Evolutionary conservation across 148 eudicot genomes (phyloP).

Genomic region (Camellia granthamiana): DNA sequence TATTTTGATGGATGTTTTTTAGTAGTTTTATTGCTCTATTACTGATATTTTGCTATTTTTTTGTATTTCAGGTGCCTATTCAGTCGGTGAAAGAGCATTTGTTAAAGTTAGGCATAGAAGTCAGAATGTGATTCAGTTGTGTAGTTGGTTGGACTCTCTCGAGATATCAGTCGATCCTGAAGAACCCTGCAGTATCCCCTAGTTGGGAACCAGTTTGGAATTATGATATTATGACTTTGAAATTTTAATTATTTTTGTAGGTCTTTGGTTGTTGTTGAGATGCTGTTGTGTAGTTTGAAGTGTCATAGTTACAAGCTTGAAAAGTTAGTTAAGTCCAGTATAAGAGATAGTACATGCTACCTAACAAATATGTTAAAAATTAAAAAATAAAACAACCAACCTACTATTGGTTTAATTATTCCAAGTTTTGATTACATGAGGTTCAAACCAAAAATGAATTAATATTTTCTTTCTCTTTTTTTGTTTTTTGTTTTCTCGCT

Average conservation of each 20-base stretch:
- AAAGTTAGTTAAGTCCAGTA: background rate
- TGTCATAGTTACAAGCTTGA: background rate
- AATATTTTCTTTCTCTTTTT: too few species aligned
- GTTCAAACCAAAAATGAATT: too few species aligned
- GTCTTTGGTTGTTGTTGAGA: background rate
- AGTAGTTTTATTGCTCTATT: background rate
- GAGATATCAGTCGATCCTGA: background rate
- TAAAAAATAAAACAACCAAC: too few species aligned
- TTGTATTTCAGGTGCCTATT: conserved; percentile 53
- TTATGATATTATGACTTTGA: background rate
- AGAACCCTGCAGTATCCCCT: background rate
- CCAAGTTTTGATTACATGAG: too few species aligned
- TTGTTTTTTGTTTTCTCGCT: too few species aligned
- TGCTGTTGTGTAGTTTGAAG: background rate
- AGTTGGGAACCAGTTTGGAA: background rate
- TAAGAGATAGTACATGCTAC: too few species aligned
- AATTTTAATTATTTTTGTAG: background rate
- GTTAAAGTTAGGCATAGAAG: conserved; percentile 63
- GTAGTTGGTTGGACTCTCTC: background rate
- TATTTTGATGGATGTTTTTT: background rate
- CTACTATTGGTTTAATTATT: too few species aligned
- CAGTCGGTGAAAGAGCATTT: conserved; percentile 66
- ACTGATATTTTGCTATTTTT: background rate
- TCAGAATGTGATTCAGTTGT: conserved; percentile 34
- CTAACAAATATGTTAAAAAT: too few species aligned